Percentiles rank a stretch among this genome's conserved stretches.
phyloP scores from a whole-genome alignment of 2,329 filamentous ascomycete species.

The Pyricularia sp. region DNA sequence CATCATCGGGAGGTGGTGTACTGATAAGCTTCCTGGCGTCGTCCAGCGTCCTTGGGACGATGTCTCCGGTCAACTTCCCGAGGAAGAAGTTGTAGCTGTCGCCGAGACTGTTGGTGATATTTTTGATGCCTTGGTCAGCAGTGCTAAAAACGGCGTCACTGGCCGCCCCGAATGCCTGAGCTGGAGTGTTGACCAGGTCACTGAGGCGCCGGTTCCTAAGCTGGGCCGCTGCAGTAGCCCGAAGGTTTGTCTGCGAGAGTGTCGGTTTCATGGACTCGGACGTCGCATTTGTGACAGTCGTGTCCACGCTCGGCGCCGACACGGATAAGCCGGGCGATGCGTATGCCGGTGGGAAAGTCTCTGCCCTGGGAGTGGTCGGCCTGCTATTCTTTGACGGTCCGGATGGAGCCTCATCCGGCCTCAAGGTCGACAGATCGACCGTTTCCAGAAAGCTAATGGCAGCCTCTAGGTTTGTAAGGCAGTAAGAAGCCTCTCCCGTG shows the following conservation, averaged over 20 bases:
- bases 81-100: constrained; percentile 91
- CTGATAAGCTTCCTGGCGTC: constrained; percentile 83
- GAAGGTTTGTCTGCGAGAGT: constrained; percentile 26
- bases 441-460: constrained; percentile 90
- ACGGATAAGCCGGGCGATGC: constrained; percentile 26
- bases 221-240: constrained; percentile 25
- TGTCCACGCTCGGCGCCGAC: constrained; percentile 19
- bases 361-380: constrained; percentile 34
- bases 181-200: constrained; percentile 73
- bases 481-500: constrained; percentile 90
- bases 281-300: constrained; percentile 19
- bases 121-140: constrained; percentile 85
- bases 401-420: constrained; percentile 62
- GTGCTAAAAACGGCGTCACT: constrained; percentile 77
- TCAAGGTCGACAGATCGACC: constrained; percentile 80
- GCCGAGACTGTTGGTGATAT: constrained; percentile 77
- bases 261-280: constrained; percentile 19
- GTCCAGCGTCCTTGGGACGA: constrained; percentile 78
- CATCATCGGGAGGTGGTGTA: constrained; percentile 51
- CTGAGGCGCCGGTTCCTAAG: constrained; percentile 65
- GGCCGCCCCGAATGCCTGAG: constrained; percentile 67
- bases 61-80: constrained; percentile 52
- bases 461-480: constrained; percentile 88
- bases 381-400: constrained; percentile 47
- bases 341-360: constrained; percentile 46